These are phyloP conservation scores for Mycena amicta DNA, from an alignment of 768 basidiomycete genomes.

Conservation along the genomic window DNA sequence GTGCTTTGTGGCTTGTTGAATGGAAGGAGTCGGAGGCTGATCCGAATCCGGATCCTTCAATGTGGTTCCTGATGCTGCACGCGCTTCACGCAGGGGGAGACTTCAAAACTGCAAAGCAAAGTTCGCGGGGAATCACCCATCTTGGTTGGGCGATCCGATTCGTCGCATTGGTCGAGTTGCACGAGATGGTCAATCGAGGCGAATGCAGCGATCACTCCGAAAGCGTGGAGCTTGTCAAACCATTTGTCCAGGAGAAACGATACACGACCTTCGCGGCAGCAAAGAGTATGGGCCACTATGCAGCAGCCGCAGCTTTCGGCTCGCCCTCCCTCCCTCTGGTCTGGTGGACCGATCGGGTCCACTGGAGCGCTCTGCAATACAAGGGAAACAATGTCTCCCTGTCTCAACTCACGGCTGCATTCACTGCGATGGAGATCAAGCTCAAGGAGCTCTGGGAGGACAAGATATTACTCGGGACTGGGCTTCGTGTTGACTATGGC, in stretches of 20 bases:
- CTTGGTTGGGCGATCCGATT: slow-evolving; percentile 15
- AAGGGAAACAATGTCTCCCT: slow-evolving; percentile 15
- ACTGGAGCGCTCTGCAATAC: slow-evolving; percentile 16
- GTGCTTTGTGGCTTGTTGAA: slow-evolving; percentile 10
- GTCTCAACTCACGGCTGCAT: slow-evolving; percentile 3
- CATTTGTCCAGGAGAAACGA: slow-evolving; percentile 5
- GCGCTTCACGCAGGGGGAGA: not conserved
- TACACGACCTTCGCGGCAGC: slow-evolving; percentile 21
- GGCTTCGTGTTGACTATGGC: slow-evolving; percentile 13
- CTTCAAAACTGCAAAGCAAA: slow-evolving; percentile 7
- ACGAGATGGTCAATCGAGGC: not conserved
- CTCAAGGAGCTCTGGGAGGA: slow-evolving; percentile 22
- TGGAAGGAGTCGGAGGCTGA: not conserved
- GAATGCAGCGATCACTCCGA: not conserved
- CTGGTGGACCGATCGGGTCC: slow-evolving; percentile 22
- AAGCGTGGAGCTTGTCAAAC: not conserved
- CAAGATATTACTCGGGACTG: slow-evolving; percentile 14
- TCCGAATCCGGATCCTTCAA: slow-evolving; percentile 20
- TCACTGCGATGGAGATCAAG: slow-evolving; percentile 5
- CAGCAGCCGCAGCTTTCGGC: slow-evolving; percentile 11
- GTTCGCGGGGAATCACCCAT: not conserved
- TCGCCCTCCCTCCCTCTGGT: slow-evolving; percentile 15
- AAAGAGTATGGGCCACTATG: slow-evolving; percentile 21
- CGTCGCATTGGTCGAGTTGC: not conserved
- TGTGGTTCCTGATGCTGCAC: slow-evolving; percentile 6